Evolutionary conservation across 179 eudicot species (phyloP).

Genomic region (Carnegiea gigantea): DNA sequence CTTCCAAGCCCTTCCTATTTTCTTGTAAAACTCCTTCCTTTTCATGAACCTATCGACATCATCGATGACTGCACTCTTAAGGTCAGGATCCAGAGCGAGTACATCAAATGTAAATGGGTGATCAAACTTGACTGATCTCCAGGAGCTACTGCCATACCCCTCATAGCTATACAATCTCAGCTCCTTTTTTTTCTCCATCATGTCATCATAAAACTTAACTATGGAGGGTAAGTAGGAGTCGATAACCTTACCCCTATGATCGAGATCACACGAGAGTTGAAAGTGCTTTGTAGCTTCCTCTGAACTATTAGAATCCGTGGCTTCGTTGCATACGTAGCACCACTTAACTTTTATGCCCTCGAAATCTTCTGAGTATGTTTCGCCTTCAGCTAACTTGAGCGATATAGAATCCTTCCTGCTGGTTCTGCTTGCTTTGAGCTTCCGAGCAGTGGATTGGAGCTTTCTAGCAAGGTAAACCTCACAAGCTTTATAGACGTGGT

Average conservation of each 20-base stretch:
- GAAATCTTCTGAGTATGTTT: constrained; percentile 32
- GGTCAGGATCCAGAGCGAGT: constrained; percentile 34
- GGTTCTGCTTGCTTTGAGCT: constrained; percentile 38
- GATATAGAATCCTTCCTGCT: constrained; percentile 19
- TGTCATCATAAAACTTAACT: constrained; percentile 24
- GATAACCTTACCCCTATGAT: constrained; percentile 27
- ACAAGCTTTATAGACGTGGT: constrained; percentile 44
- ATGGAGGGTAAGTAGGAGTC: constrained; percentile 29
- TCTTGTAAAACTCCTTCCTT: constrained; percentile 34
- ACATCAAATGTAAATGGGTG: constrained; percentile 42
- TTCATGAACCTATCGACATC: constrained; percentile 38
- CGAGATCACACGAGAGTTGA: constrained; percentile 30
- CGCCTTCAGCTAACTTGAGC: constrained; percentile 40
- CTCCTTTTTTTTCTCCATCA: constrained; percentile 24
- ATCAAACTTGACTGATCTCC: constrained; percentile 30
- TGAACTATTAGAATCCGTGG: background rate
- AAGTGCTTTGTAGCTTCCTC: constrained; percentile 15
- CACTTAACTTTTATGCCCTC: constrained; percentile 43
- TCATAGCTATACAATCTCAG: constrained; percentile 33
- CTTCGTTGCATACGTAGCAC: constrained; percentile 32
- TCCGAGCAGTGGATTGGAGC: constrained; percentile 31
- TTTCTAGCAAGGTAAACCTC: constrained; percentile 44
- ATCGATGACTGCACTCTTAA: constrained; percentile 26
- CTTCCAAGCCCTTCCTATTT: constrained; percentile 45
- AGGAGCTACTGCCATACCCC: background rate